Percentiles rank a stretch among this genome's conserved stretches.
Evolutionary conservation across 2,329 filamentous ascomycete species (phyloP).

Genomic region (Exserohilum rostratum): DNA sequence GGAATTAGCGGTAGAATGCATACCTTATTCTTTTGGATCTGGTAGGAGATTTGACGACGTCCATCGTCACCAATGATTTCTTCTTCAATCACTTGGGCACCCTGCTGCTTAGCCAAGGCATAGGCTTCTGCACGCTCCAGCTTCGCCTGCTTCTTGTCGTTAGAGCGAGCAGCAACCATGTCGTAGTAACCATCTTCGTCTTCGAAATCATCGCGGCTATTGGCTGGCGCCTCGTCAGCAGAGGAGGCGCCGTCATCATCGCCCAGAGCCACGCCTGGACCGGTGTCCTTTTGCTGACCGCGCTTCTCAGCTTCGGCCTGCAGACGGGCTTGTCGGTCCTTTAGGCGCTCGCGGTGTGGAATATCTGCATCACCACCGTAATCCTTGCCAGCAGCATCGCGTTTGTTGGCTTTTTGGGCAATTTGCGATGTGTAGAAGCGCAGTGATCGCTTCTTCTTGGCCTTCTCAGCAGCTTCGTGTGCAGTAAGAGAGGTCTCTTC

Average conservation of each 20-base stretch:
- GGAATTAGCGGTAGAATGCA: not conserved
- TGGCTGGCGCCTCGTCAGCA: conserved; percentile 59
- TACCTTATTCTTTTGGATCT: conserved; percentile 98
- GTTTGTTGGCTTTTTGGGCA: conserved; percentile 89
- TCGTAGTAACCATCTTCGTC: conserved; percentile 84
- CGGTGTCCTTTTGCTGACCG: conserved; percentile 65
- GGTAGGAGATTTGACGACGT: conserved; percentile 90
- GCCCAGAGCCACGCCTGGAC: conserved; percentile 66
- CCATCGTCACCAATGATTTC: conserved; percentile 79
- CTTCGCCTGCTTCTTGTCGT: conserved; percentile 73
- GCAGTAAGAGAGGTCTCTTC: conserved; percentile 83
- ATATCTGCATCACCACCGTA: conserved; percentile 82
- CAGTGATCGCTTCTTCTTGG: conserved; percentile 84
- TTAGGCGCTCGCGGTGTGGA: conserved; percentile 85
- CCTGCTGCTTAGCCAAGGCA: conserved; percentile 60
- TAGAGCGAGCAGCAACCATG: conserved; percentile 74
- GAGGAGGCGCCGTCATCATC: conserved; percentile 72
- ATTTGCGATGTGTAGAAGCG: conserved; percentile 99
- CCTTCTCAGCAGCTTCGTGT: conserved; percentile 83
- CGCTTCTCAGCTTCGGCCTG: conserved; percentile 87
- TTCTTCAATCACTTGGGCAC: conserved; percentile 67
- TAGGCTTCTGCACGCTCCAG: conserved; percentile 68
- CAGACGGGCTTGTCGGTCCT: conserved; percentile 83
- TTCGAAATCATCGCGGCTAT: conserved; percentile 47
- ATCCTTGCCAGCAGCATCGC: conserved; percentile 72